A percentile compares a stretch with the other conserved stretches of the same genome.
phyloP scores from a whole-genome alignment of 352 stramenopile genomes.

The Phytophthora boehmeriae region DNA sequence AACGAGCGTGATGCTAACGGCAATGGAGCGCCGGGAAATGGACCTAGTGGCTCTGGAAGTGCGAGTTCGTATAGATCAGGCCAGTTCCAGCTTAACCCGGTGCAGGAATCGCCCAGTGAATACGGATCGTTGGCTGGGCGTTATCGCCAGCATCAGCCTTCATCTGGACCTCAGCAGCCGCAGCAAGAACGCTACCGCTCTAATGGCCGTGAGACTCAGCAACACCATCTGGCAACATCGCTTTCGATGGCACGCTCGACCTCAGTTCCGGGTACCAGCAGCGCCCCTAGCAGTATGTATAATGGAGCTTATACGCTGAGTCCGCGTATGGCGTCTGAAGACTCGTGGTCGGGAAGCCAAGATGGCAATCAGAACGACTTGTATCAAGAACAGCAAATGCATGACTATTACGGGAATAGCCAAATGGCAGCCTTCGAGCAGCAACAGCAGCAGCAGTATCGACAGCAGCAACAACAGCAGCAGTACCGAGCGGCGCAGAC shows the following conservation, averaged over 20 bases:
- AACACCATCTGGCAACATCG: constrained; percentile 34
- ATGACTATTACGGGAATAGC: constrained; percentile 53
- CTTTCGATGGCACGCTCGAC: constrained; percentile 38
- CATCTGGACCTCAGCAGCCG: constrained; percentile 18
- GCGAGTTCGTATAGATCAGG: constrained; percentile 43
- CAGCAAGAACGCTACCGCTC: constrained; percentile 34
- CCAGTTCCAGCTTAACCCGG: constrained; percentile 57
- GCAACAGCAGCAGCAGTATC: constrained; percentile 27
- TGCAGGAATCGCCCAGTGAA: constrained; percentile 49
- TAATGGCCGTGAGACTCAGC: constrained; percentile 18
- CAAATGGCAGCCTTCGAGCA: constrained; percentile 30
- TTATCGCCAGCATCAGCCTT: constrained; percentile 29
- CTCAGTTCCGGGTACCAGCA: constrained; percentile 48
- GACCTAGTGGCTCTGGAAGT: constrained; percentile 6
- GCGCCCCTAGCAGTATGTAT: constrained; percentile 28
- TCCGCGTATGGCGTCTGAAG: constrained; percentile 49
- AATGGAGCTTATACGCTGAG: constrained; percentile 53
- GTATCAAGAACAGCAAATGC: constrained; percentile 51
- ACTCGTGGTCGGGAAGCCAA: constrained; percentile 61
- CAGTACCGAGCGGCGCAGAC: constrained; percentile 37
- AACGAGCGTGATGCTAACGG: constrained; percentile 22
- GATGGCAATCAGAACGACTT: constrained; percentile 38
- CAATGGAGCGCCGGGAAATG: constrained; percentile 9
- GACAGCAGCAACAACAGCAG: constrained; percentile 21
- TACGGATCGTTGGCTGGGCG: constrained; percentile 29